Evolutionary conservation across 345 rosid species (phyloP), one percentile per base, ranked within the genome.

Genomic region (Bruguiera gymnorhiza): DNA sequence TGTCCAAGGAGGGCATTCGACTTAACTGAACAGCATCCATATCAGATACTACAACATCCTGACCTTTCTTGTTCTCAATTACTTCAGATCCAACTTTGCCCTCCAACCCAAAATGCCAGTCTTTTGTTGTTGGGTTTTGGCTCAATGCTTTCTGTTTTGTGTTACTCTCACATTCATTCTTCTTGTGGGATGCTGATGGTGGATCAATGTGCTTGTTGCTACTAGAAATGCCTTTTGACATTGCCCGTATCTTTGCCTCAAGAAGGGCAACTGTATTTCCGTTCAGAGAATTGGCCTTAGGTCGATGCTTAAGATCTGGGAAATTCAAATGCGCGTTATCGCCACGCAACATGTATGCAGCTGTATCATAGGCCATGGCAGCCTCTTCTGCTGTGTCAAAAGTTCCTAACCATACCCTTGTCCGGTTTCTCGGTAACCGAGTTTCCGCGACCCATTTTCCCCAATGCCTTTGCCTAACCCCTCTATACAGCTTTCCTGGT

Each of bases 381-480:
- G 99, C 99, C 63, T 92, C 97, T 72, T 95, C 92, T 27, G 97
- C 99, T 0, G 97, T 92, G 60, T 92, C 92, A 37, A 90, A 95
- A 19, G 99, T 95, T 24, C 99, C 99, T 0, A 95, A 70, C 99
- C 97, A 95, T 61, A 95, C 97, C 74, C 99, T 86, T 23, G 94
- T 88, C 76, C 99, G 70, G 81, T 95, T 92, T 73, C 90, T 84
- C 30, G 99, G 99, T 29, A 95, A 83, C 75, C 97, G 83, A 59
- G 92, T 95, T 79, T 95, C 99, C 0, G 99, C 97, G 1, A 95
- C 99, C 99, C 99, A 95, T 84, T 95, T 95, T 0, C 99, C 97
- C 99, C 99, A 95, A 64, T 90, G 99, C 82, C 99, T 87, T 75
- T 90, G 97, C 73, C 99, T 86, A 62, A 92, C 99, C 51, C 99